phyloP scores from a whole-genome alignment of 352 stramenopile species.

The Lagenidium giganteum region DNA sequence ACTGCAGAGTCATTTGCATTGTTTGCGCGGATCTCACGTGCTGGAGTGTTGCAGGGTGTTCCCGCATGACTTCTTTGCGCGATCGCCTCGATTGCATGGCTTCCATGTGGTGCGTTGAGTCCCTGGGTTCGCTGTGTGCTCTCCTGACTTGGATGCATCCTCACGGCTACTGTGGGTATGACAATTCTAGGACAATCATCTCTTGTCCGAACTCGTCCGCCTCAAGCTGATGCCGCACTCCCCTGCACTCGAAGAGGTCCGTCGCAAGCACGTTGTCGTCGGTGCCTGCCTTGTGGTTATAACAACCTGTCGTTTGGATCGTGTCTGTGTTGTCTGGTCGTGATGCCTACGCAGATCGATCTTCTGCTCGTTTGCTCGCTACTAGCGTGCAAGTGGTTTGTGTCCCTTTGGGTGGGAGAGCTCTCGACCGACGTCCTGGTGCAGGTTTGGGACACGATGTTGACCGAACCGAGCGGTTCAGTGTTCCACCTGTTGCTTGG shows the following conservation, averaged over 20 bases:
- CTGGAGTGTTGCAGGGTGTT: constrained; percentile 44
- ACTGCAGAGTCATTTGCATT: background rate
- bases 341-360: constrained; percentile 31
- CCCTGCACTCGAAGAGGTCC: constrained; percentile 41
- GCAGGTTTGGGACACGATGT: constrained; percentile 59
- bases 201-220: constrained; percentile 46
- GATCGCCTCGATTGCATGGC: constrained; percentile 56
- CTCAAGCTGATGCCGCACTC: constrained; percentile 46
- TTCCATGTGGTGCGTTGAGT: constrained; percentile 71
- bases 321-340: background rate
- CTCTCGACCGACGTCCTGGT: constrained; percentile 37
- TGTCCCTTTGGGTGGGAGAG: constrained; percentile 65
- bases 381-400: constrained; percentile 75
- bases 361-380: constrained; percentile 52
- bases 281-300: no score
- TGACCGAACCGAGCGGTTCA: constrained; percentile 36
- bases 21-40: no score
- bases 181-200: constrained; percentile 61
- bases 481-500: constrained; percentile 61
- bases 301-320: background rate
- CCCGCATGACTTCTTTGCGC: constrained; percentile 67
- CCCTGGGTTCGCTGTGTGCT: no score
- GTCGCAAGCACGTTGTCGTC: no score
- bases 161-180: no score
- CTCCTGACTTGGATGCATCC: no score